Evolutionary conservation across 2,329 filamentous ascomycete species (phyloP).

Genomic region (Arthrobotrys iridis): DNA sequence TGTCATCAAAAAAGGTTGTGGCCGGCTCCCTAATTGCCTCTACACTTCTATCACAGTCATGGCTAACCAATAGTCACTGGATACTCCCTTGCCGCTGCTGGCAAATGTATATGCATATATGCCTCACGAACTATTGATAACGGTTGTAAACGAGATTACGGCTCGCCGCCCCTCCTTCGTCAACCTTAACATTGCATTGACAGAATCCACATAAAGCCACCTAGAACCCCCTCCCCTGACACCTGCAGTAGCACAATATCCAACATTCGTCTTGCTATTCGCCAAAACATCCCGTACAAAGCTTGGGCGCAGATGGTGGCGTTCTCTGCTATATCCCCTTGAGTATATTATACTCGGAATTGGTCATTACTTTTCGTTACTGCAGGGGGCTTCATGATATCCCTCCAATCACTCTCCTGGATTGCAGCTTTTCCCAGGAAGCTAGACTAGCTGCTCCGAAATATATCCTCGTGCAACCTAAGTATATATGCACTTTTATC

Average conservation of each 20-base stretch:
- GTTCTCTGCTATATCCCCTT: background rate
- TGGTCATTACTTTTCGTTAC: background rate
- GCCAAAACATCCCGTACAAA: conserved; percentile 1
- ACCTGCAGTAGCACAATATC: conserved; percentile 18
- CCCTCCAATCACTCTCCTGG: background rate
- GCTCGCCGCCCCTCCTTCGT: conserved; percentile 20
- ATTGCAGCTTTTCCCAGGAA: background rate
- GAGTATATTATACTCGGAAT: conserved; percentile 10
- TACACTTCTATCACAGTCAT: background rate
- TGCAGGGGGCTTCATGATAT: background rate
- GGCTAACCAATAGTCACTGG: conserved; percentile 25
- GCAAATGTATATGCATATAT: conserved; percentile 31
- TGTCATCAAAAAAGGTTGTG: conserved; percentile 33
- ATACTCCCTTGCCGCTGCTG: conserved; percentile 20
- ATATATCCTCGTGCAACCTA: background rate
- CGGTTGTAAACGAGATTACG: conserved; percentile 34
- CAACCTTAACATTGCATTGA: conserved; percentile 19
- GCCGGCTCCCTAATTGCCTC: background rate
- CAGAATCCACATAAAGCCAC: background rate
- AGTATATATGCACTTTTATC: conserved; percentile 8
- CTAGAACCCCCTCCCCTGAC: conserved; percentile 19
- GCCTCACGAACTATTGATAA: conserved; percentile 31
- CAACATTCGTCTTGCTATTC: conserved; percentile 21
- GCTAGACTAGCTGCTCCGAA: background rate
- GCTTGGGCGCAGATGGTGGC: conserved; percentile 35